Base-by-base conservation (phyloP, 1,284 basidiomycete species). In the Ustilago nuda region DNA sequence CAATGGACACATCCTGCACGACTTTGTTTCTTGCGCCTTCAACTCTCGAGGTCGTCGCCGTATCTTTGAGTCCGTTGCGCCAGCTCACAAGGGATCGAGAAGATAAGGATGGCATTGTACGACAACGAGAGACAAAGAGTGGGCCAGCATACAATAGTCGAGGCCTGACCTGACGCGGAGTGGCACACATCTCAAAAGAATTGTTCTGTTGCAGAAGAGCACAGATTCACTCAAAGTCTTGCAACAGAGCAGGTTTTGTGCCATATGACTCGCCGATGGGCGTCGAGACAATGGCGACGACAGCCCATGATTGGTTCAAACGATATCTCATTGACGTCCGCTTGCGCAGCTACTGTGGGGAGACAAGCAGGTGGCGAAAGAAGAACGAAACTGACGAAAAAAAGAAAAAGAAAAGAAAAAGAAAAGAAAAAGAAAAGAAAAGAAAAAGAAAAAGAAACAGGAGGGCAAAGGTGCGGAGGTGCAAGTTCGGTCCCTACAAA, bases 321-420 rank as follows among this genome's bases (percentile, higher is more conserved):
- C 15, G n/a, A 50, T 50, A 19, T 48, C 45, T 50, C n/a, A 17
- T 19, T 8, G 27, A 32, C 8, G 30, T 6, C 32, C 27, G 13
- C 32, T 17, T 50, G 48, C 48, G 27, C 51, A 53, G 48, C 48
- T 4, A 50, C 27, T 50, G 48, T 50, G 48, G 48, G 48, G 48
- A 50, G 23, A 45, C n/a, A 45, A 15, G 36, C 36, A 12, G 36
- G 23, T 23, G 23, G 23, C 23, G 23, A 2, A 23, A 23, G 23
- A 23, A 23, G 2, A 19, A 19, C 19, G 19, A 2, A 23, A 23
- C 23, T 2, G 23, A 23, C 23, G 2, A 23, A 37, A 37, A 12
- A 36, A 45, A 11, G 8, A 11, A 8, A 33, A 32, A 51, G 32
- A 27, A 13, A 2, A n/a, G 7, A 17, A 52, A 23, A 23, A 23